phyloP scores from a whole-genome alignment of 495 filamentous ascomycete species.

The Aspergillus mulundensis region DNA sequence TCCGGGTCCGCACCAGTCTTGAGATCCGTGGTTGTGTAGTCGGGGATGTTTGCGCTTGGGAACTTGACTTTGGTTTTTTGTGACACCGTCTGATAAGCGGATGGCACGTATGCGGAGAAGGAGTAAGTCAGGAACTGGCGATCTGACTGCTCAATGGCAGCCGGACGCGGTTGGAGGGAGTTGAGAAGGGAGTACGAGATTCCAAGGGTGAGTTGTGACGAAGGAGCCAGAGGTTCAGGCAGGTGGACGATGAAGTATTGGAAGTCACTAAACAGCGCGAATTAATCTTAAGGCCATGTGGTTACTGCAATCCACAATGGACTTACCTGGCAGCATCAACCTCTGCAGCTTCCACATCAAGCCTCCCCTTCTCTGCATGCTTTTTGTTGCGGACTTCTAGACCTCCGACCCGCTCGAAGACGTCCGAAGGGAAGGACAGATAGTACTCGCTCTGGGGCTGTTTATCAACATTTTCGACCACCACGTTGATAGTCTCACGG shows the following conservation, averaged over 20 bases:
- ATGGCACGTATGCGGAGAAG: conserved; percentile 76
- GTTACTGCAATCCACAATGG: no score
- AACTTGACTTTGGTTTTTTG: conserved; percentile 98
- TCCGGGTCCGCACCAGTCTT: conserved; percentile 70
- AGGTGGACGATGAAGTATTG: conserved; percentile 84
- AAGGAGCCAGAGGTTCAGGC: conserved; percentile 66
- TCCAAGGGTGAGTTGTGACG: conserved; percentile 74
- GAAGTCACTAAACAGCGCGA: conserved; percentile 51
- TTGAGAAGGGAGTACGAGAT: conserved; percentile 79
- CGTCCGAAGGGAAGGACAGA: conserved; percentile 71
- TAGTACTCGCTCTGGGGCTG: conserved; percentile 84
- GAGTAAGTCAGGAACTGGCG: conserved; percentile 80
- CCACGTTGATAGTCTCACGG: conserved; percentile 85
- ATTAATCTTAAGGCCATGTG: no score
- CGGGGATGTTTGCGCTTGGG: conserved; percentile 69
- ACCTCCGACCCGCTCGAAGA: conserved; percentile 72
- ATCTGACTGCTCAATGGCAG: conserved; percentile 72
- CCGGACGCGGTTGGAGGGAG: conserved; percentile 72
- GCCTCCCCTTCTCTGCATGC: conserved; percentile 58
- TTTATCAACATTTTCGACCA: conserved; percentile 81
- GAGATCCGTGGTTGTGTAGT: conserved; percentile 67
- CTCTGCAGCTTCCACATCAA: conserved; percentile 59
- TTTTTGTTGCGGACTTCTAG: conserved; percentile 92
- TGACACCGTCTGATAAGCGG: conserved; percentile 77
- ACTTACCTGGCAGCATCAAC: conserved; percentile 29